Evolutionary conservation across 306 rosid species (phyloP), one percentile per base, ranked within the genome.

Genomic region (Vachellia pachyceras): DNA sequence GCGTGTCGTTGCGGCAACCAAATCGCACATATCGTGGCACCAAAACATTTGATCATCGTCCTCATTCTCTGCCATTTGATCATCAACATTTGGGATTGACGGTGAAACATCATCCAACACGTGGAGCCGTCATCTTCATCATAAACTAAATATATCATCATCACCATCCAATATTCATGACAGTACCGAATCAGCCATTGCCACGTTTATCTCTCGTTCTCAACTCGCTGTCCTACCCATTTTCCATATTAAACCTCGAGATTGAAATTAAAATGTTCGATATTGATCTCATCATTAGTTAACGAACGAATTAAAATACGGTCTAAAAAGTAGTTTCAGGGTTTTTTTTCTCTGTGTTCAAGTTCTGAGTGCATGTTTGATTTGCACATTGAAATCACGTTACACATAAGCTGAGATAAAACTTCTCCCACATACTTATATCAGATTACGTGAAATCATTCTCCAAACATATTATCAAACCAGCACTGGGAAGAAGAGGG

Each of bases 81-180:
- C n/a, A n/a, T n/a, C 18, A 29, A 69, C 75, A 63, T 49, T 52
- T 52, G 17, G 45, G 47, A 77, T 25, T 66, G 77, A 39, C 67
- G 72, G 73, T 18, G 60, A 72, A 78, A 63, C 2, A 10, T 23
- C 74, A 77, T 77, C 47, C 35, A 79, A 83, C 87, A 83, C 87
- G 85, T 80, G 87, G 81, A 68, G 25, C 57, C 33, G 2, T 29
- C 33, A 29, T 29, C 33, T 29, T 29, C 33, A 2, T 29, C 33
- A 29, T 29, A 29, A 29, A 29, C 2, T 29, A 29, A 29, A 29
- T 29, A 29, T n/a, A n/a, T n/a, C n/a, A n/a, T 29, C 33, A 29
- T 76, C 54, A 17, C 72, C 75, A 22, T 49, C 69, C 41, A 69
- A 74, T 69, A 75, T 61, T 67, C 1, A 46, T 60, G 37, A 60